Percentiles rank a stretch among this genome's conserved stretches.
Conservation (phyloP, 2,329 filamentous ascomycete species). For the Clonostachys sp. region DNA sequence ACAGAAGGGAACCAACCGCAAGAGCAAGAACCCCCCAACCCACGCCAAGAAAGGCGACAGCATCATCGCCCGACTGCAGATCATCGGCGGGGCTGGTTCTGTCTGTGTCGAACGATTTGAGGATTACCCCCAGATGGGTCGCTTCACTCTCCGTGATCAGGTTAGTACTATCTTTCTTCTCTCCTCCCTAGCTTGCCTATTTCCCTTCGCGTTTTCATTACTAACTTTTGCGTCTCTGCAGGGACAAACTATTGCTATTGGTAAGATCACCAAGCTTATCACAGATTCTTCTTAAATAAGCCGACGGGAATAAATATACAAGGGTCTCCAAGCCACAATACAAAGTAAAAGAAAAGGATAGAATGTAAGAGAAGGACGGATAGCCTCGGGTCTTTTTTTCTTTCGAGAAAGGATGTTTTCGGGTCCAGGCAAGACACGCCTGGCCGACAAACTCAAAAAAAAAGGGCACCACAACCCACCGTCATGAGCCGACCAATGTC, state of each 20-base stretch:
- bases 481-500: too few species aligned
- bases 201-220: constrained; percentile 1
- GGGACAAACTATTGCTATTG: constrained; percentile 99
- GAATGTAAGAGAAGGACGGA: too few species aligned
- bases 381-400: too few species aligned
- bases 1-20: constrained; percentile 88
- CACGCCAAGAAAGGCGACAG: constrained; percentile 79
- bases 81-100: constrained; percentile 77
- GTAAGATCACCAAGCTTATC: constrained; percentile 92
- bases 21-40: constrained; percentile 88
- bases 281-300: constrained; percentile 15
- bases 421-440: too few species aligned
- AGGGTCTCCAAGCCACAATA: too few species aligned
- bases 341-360: too few species aligned
- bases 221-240: constrained; percentile 31
- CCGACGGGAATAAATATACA: too few species aligned
- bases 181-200: neutral
- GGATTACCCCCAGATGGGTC: constrained; percentile 90
- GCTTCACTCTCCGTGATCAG: constrained; percentile 86
- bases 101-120: constrained; percentile 95
- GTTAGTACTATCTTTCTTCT: constrained; percentile 36
- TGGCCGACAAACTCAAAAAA: too few species aligned
- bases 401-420: too few species aligned
- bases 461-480: too few species aligned
- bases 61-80: constrained; percentile 88